Conservation (phyloP, 352 stramenopile species). For the Globisporangium lucens region DNA sequence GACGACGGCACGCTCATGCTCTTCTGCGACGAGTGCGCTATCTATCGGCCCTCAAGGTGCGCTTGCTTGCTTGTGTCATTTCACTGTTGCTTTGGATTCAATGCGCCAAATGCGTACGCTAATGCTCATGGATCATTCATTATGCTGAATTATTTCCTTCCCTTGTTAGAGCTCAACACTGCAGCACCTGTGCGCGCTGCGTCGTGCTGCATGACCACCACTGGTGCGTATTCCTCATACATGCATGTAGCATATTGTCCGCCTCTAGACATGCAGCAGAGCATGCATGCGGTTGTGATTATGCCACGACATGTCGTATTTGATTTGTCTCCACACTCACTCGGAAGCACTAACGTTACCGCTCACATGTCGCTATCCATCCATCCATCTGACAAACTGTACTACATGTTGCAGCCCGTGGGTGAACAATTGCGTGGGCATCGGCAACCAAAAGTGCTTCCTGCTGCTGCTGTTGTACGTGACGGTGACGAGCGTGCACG, state of each 20-base stretch:
- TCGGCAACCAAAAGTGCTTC: constrained; percentile 81
- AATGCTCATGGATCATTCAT: background rate
- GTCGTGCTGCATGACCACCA: constrained; percentile 83
- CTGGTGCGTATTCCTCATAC: constrained; percentile 40
- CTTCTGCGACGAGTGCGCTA: constrained; percentile 80
- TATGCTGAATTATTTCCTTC: constrained; percentile 2
- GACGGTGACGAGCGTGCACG: constrained; percentile 52
- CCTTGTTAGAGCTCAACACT: constrained; percentile 68
- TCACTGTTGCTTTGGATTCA: background rate
- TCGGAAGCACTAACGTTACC: no score
- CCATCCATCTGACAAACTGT: background rate
- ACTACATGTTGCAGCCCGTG: constrained; percentile 45
- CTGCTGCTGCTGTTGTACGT: constrained; percentile 82
- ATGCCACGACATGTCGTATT: background rate
- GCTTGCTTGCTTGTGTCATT: background rate
- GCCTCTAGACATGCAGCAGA: background rate
- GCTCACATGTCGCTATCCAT: background rate
- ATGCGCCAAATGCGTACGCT: background rate
- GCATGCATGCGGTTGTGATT: background rate
- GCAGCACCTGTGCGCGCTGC: constrained; percentile 71
- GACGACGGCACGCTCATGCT: constrained; percentile 76
- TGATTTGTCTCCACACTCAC: background rate
- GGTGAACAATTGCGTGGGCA: constrained; percentile 87
- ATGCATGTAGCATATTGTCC: background rate
- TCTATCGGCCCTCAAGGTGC: constrained; percentile 70